phyloP scores from a whole-genome alignment of 2,329 filamentous ascomycete species.

The Zalaria sp. region DNA sequence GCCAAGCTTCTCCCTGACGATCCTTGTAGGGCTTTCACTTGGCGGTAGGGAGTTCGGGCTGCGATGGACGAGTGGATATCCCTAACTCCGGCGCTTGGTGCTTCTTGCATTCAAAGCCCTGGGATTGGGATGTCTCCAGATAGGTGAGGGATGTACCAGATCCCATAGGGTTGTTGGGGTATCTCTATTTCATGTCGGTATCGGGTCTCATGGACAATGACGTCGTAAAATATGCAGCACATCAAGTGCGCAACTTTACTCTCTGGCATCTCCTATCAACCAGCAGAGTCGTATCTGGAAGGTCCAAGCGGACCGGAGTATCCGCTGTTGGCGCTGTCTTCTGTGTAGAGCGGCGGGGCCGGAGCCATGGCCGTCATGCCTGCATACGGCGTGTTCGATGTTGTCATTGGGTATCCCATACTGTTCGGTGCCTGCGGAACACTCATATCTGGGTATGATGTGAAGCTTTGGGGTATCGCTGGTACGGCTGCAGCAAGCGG shows the following conservation, averaged over 20 bases:
- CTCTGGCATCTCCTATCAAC: neutral
- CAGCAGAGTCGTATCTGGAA: slow-evolving; percentile 3
- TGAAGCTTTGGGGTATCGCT: too few relatives aligned
- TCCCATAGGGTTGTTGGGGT: too few relatives aligned
- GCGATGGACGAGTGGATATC: too few relatives aligned
- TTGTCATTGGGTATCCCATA: slow-evolving; percentile 2
- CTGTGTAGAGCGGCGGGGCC: neutral
- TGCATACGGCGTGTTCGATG: slow-evolving; percentile 1
- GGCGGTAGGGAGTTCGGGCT: too few relatives aligned
- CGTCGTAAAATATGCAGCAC: neutral
- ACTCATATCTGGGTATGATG: neutral
- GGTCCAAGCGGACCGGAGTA: slow-evolving; percentile 1
- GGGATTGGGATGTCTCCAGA: too few relatives aligned
- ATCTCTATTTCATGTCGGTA: too few relatives aligned
- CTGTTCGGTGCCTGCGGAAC: slow-evolving; percentile 1
- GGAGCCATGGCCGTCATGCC: neutral
- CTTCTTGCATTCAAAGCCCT: too few relatives aligned
- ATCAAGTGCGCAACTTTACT: neutral
- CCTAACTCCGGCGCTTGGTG: too few relatives aligned
- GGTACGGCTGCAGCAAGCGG: neutral
- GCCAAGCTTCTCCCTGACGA: too few relatives aligned
- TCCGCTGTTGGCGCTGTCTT: neutral
- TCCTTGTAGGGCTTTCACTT: too few relatives aligned
- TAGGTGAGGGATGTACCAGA: too few relatives aligned
- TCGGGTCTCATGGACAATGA: neutral